Conservation (phyloP, 2,329 filamentous ascomycete genomes). For the Nothomitra cinnamomea region DNA sequence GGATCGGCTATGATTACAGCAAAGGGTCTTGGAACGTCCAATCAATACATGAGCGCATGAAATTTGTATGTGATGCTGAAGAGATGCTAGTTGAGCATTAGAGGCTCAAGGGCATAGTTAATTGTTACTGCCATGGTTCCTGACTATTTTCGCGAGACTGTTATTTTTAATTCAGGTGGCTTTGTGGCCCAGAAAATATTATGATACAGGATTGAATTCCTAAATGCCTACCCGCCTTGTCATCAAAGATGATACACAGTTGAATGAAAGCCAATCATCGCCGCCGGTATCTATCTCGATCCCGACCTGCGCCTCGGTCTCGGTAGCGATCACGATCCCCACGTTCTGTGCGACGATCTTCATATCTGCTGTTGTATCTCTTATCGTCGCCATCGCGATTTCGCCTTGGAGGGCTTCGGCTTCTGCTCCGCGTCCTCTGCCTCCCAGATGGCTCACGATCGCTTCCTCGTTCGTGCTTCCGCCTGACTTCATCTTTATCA, state of each 20-base stretch:
- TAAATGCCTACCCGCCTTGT: too few relatives aligned
- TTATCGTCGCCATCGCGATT: slow-evolving; percentile 20
- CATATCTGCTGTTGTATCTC: slow-evolving; percentile 16
- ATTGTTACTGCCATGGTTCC: too few relatives aligned
- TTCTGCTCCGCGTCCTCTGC: slow-evolving; percentile 24
- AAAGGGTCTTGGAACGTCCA: too few relatives aligned
- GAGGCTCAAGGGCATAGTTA: too few relatives aligned
- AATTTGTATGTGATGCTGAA: too few relatives aligned
- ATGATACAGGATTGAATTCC: too few relatives aligned
- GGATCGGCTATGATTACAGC: too few relatives aligned
- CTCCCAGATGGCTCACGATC: slow-evolving; percentile 16
- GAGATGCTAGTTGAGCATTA: too few relatives aligned
- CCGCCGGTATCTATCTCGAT: slow-evolving; percentile 16
- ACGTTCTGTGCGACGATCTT: slow-evolving; percentile 10
- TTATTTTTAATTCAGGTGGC: too few relatives aligned
- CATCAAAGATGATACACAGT: not conserved
- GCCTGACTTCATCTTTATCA: slow-evolving; percentile 50
- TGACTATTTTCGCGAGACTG: too few relatives aligned
- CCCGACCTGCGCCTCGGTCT: slow-evolving; percentile 23
- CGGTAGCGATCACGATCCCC: slow-evolving; percentile 19
- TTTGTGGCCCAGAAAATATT: too few relatives aligned
- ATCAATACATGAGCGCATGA: too few relatives aligned
- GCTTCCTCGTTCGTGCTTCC: slow-evolving; percentile 28
- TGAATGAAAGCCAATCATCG: not conserved
- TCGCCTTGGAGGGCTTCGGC: slow-evolving; percentile 26